phyloP scores from a whole-genome alignment of 345 rosid genomes.

The Stellera chamaejasme region DNA sequence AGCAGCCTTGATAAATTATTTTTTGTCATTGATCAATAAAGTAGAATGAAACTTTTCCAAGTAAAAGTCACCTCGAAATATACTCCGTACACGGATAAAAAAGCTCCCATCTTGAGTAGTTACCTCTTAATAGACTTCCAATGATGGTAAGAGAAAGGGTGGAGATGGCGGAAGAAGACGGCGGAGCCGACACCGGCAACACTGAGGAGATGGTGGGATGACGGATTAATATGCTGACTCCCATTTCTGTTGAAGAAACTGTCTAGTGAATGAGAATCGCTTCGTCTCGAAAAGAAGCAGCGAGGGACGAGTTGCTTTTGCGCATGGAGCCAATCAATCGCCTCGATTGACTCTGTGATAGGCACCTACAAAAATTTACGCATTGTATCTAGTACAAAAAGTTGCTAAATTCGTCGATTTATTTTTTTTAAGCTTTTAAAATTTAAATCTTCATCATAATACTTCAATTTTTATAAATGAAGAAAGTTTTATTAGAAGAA shows the following conservation, averaged over 20 bases:
- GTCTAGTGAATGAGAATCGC: slow-evolving; percentile 21
- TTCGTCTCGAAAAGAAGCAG: slow-evolving; percentile 68
- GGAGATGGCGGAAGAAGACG: slow-evolving; percentile 50
- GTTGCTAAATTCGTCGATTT: neutral
- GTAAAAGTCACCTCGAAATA: too few relatives aligned
- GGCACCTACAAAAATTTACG: slow-evolving; percentile 38
- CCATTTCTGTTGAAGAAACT: slow-evolving; percentile 34
- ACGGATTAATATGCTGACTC: neutral
- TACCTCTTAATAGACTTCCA: slow-evolving; percentile 83
- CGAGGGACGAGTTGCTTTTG: slow-evolving; percentile 60
- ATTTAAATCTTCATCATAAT: slow-evolving; percentile 1
- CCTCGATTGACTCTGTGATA: slow-evolving; percentile 43
- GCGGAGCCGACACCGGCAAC: slow-evolving; percentile 88
- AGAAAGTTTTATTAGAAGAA: too few relatives aligned
- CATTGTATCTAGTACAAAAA: neutral
- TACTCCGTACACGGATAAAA: neutral
- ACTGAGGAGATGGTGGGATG: slow-evolving; percentile 29
- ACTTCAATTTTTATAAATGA: too few relatives aligned
- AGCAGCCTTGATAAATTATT: neutral
- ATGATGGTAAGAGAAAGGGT: slow-evolving; percentile 63
- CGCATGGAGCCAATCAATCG: slow-evolving; percentile 81
- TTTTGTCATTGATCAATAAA: too few relatives aligned
- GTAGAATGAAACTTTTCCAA: too few relatives aligned
- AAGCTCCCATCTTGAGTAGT: neutral
- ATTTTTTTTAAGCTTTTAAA: neutral